These are phyloP conservation scores for Yamadazyma oceani DNA, from an alignment of 1,139 yeast genomes.

Conservation along the genomic window DNA sequence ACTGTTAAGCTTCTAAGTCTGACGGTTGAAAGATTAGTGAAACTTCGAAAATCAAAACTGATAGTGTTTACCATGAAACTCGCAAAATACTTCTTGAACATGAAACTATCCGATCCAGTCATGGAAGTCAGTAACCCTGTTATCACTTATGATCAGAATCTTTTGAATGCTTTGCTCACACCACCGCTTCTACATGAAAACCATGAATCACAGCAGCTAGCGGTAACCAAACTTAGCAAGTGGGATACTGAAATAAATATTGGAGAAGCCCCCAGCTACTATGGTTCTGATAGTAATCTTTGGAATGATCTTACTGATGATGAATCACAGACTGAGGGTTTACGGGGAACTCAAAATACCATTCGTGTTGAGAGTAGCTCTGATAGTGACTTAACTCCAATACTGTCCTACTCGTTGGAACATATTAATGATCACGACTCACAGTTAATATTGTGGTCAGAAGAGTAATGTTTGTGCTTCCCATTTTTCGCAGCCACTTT, in stretches of 20 bases:
- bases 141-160: no score
- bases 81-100: conserved; percentile 9
- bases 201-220: no score
- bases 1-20: conserved; percentile 13
- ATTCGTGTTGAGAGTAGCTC: neutral
- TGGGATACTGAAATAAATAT: neutral
- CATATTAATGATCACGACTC: neutral
- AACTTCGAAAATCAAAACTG: conserved; percentile 10
- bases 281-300: neutral
- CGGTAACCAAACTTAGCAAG: no score
- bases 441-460: neutral
- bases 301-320: no score
- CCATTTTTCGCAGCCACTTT: neutral
- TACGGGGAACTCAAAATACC: no score
- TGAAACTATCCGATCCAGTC: neutral
- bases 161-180: no score
- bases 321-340: no score
- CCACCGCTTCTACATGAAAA: no score
- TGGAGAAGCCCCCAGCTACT: neutral
- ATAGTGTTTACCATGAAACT: conserved; percentile 6
- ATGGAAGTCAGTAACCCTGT: neutral
- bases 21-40: conserved; percentile 15
- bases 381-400: neutral
- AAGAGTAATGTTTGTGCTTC: neutral
- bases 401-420: neutral